Evolutionary conservation across 805 yeast genomes (phyloP).

Genomic region (Lipomyces lipofer): DNA sequence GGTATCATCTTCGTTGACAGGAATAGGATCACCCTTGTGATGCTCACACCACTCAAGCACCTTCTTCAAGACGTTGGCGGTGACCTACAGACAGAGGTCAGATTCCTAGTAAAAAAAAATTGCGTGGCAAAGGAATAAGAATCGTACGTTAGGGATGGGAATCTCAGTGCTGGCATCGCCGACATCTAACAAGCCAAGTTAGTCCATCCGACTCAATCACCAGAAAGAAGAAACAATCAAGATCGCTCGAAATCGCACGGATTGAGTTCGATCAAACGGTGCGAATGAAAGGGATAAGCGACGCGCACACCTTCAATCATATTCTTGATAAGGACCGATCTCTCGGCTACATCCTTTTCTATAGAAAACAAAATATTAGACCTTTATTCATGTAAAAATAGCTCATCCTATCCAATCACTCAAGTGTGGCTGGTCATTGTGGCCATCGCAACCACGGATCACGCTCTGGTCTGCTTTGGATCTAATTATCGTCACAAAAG

Average conservation of each 20-base stretch:
- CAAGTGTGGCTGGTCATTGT: not conserved
- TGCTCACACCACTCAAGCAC: conserved; percentile 97
- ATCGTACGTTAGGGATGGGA: conserved; percentile 84
- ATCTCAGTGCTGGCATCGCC: conserved; percentile 68
- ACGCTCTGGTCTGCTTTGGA: too few species aligned
- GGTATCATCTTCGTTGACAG: conserved; percentile 76
- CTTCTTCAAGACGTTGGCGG: conserved; percentile 78
- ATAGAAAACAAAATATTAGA: not conserved
- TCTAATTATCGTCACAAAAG: too few species aligned
- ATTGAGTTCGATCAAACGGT: too few species aligned
- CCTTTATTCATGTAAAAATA: not conserved
- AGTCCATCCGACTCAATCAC: too few species aligned
- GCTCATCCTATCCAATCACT: not conserved
- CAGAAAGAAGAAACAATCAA: too few species aligned
- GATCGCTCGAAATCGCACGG: too few species aligned
- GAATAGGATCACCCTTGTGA: conserved; percentile 68
- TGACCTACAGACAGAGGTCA: conserved; percentile 28
- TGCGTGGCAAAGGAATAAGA: not conserved
- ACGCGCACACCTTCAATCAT: conserved; percentile 68
- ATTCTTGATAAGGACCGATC: conserved; percentile 80
- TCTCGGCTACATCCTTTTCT: conserved; percentile 74
- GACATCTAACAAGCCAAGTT: conserved; percentile 41
- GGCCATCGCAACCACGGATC: not conserved
- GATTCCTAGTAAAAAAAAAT: not conserved
- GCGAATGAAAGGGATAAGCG: not conserved